phyloP scores from a whole-genome alignment of 345 rosid genomes.

The Raphanus raphanistrum region DNA sequence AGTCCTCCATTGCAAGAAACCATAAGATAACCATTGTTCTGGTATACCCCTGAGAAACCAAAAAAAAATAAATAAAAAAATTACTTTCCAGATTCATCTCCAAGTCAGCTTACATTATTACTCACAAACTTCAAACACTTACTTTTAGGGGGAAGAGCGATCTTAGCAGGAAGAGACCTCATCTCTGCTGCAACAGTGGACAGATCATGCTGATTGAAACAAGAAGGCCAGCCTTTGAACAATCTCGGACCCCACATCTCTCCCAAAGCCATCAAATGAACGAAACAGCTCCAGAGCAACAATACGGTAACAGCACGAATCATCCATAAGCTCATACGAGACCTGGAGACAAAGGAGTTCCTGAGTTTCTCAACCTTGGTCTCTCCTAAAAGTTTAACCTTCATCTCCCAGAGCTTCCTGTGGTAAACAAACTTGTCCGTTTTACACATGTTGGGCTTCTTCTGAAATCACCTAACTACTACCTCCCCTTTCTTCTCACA shows the following conservation, averaged over 20 bases:
- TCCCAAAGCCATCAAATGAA: slow-evolving; percentile 72
- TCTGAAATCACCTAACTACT: neutral
- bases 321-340: slow-evolving; percentile 75
- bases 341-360: slow-evolving; percentile 57
- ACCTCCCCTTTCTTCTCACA: neutral
- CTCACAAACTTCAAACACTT: slow-evolving; percentile 26
- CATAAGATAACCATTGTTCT: slow-evolving; percentile 88
- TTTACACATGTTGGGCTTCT: slow-evolving; percentile 38
- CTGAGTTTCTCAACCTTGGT: slow-evolving; percentile 58
- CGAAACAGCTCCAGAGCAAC: slow-evolving; percentile 74
- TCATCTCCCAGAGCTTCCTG: slow-evolving; percentile 57
- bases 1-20: slow-evolving; percentile 99
- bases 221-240: slow-evolving; percentile 85
- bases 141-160: slow-evolving; percentile 82
- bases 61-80: neutral
- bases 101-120: slow-evolving; percentile 8
- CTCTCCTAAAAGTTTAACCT: slow-evolving; percentile 54
- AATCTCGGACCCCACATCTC: slow-evolving; percentile 87
- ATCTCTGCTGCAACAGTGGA: slow-evolving; percentile 39
- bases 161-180: slow-evolving; percentile 52
- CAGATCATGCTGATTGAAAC: slow-evolving; percentile 54
- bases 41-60: slow-evolving; percentile 62
- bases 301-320: slow-evolving; percentile 59
- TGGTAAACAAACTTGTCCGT: slow-evolving; percentile 45
- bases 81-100: slow-evolving; percentile 13